Evolutionary conservation across 1,284 basidiomycete genomes (phyloP), one percentile per base, ranked within the genome.

Genomic region (Xerocomus cyaneibrunnescens): DNA sequence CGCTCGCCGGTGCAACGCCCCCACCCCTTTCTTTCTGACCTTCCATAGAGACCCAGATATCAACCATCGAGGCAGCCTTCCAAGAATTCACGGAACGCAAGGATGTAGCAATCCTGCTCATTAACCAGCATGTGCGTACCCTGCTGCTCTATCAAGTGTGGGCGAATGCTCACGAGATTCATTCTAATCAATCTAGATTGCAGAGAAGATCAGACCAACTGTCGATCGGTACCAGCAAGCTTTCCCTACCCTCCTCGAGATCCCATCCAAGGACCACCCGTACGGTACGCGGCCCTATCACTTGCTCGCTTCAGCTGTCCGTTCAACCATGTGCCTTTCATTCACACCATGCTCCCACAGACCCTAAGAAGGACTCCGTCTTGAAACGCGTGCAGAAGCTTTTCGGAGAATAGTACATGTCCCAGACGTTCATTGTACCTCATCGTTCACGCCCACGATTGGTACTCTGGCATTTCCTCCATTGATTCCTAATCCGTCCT

Each of bases 301-400:
- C 45, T 38, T 21, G 23, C 25, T 36, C 38, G 25, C 32, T 30
- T 35, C 37, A 22, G 17, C 21, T 31, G 34, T 25, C 48, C 49
- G 31, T 45, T 50, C 36, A 37, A 37, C 2, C 32, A 25, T 46
- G 46, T 56, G 19, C 44, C 23, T 48, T 51, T 62, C 54, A 58
- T 66, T 56, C 54, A 65, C 43, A 46, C 55, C 54, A 54, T 27
- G 43, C 53, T 43, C 55, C 40, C 44, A 38, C 67, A 98, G 95
- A 99, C 73, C 97, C 97, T 7, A 84, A 88, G 10, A 99, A 98
- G 73, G 97, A 99, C 70, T 97, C 93, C 2, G 85, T 99, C 31
- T 78, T 99, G 63, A 99, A 98, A 72, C 87, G 97, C 42, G 97
- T 99, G 8, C 94, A 98, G 79, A 99, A 93, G 73, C 79, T 98